phyloP scores from a whole-genome alignment of 768 basidiomycete species.

The Kwoniella newhampshirensis region DNA sequence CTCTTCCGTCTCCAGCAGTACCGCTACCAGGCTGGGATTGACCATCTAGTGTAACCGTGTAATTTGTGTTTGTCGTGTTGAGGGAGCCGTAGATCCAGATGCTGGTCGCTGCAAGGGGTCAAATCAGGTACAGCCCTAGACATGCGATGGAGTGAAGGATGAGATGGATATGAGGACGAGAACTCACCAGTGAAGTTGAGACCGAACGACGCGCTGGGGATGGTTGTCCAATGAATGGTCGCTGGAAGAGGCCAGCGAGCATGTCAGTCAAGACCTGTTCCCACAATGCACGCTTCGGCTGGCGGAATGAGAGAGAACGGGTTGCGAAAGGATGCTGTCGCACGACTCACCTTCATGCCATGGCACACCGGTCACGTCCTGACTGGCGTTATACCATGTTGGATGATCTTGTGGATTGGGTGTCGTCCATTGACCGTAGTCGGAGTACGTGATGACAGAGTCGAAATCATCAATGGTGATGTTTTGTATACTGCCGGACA shows the following conservation, averaged over 20 bases:
- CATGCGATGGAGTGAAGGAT: neutral
- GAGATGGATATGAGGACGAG: neutral
- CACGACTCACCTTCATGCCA: slow-evolving; percentile 51
- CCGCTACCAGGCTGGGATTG: neutral
- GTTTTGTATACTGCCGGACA: slow-evolving; percentile 15
- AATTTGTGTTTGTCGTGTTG: slow-evolving; percentile 23
- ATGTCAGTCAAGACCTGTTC: neutral
- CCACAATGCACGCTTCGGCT: neutral
- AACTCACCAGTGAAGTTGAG: slow-evolving; percentile 51
- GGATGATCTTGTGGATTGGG: slow-evolving; percentile 51
- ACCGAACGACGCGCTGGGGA: slow-evolving; percentile 30
- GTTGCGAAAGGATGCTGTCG: neutral
- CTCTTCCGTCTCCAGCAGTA: slow-evolving; percentile 8
- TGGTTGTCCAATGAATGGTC: slow-evolving; percentile 49
- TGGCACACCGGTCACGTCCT: slow-evolving; percentile 35
- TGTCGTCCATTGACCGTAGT: slow-evolving; percentile 47
- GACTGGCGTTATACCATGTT: slow-evolving; percentile 38
- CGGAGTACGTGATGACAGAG: slow-evolving; percentile 38
- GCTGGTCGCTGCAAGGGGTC: slow-evolving; percentile 29
- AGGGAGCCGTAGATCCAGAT: slow-evolving; percentile 46
- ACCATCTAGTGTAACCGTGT: slow-evolving; percentile 40
- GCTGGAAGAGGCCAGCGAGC: slow-evolving; percentile 25
- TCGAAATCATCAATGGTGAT: slow-evolving; percentile 53
- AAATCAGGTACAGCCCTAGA: neutral
- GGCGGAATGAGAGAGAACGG: too few species aligned